Conservation (phyloP, 495 filamentous ascomycete genomes). For the Penicillium dipodomyicola region DNA sequence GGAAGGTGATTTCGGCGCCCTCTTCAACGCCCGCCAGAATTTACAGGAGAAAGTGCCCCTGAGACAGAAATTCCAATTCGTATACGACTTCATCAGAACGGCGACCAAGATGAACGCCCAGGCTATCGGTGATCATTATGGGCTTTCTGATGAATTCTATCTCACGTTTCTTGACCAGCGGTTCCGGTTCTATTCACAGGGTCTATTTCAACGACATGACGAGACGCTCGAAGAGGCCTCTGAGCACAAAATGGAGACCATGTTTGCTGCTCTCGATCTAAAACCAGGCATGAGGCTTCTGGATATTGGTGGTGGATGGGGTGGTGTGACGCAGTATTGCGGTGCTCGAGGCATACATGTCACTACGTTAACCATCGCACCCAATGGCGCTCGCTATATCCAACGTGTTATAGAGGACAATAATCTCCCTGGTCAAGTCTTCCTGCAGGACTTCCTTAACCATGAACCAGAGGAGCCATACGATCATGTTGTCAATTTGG, state of each 20-base stretch:
- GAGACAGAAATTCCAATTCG: constrained; percentile 16
- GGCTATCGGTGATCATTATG: constrained; percentile 19
- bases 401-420: constrained; percentile 8
- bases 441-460: constrained; percentile 14
- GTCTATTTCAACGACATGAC: constrained; percentile 12
- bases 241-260: constrained; percentile 17
- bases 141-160: constrained; percentile 18
- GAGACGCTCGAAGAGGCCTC: constrained; percentile 21
- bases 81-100: constrained; percentile 17
- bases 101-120: constrained; percentile 17
- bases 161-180: constrained; percentile 19
- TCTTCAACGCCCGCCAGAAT: constrained; percentile 10
- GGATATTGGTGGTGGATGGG: constrained; percentile 25
- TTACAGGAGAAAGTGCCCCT: constrained; percentile 13
- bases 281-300: constrained; percentile 17
- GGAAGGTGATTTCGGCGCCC: constrained; percentile 11
- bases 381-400: constrained; percentile 14
- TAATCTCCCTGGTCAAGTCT: constrained; percentile 13
- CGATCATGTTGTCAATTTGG: constrained; percentile 14
- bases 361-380: constrained; percentile 12
- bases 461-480: constrained; percentile 14
- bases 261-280: constrained; percentile 14
- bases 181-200: constrained; percentile 20
- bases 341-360: constrained; percentile 22
- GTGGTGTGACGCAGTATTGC: constrained; percentile 25